phyloP scores from a whole-genome alignment of 805 yeast genomes.

The Naumovozyma castellii region DNA sequence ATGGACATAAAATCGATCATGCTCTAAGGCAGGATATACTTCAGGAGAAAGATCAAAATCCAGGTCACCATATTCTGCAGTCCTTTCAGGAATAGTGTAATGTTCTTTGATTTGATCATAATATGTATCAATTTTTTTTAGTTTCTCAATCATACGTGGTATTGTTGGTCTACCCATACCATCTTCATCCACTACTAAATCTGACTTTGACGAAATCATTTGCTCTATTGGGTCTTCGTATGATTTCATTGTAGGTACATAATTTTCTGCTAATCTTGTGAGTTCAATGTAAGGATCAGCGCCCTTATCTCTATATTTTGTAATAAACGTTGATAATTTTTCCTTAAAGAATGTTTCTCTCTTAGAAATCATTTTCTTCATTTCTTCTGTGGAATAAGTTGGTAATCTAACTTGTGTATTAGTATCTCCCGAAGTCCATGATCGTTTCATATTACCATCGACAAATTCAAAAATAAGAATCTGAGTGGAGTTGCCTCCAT shows the following conservation, averaged over 20 bases:
- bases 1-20: conserved; percentile 57
- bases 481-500: conserved; percentile 36
- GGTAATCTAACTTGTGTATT: conserved; percentile 40
- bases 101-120: conserved; percentile 51
- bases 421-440: conserved; percentile 35
- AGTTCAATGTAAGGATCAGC: conserved; percentile 37
- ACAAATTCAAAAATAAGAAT: conserved; percentile 66
- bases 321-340: conserved; percentile 33
- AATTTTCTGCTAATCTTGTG: conserved; percentile 26
- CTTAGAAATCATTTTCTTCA: conserved; percentile 50
- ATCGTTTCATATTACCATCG: conserved; percentile 50
- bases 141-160: conserved; percentile 38
- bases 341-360: conserved; percentile 45
- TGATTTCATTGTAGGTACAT: conserved; percentile 41
- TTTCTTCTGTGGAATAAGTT: conserved; percentile 43
- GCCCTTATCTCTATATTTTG: conserved; percentile 18
- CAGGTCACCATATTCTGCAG: conserved; percentile 38
- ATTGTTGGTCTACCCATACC: conserved; percentile 34
- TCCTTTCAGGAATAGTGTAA: conserved; percentile 39
- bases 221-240: conserved; percentile 55
- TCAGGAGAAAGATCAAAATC: conserved; percentile 42
- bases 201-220: conserved; percentile 35
- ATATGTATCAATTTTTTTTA: conserved; percentile 44
- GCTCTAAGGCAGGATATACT: conserved; percentile 42
- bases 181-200: conserved; percentile 18